phyloP scores from a whole-genome alignment of 768 basidiomycete genomes.

The Lactarius tabidus region DNA sequence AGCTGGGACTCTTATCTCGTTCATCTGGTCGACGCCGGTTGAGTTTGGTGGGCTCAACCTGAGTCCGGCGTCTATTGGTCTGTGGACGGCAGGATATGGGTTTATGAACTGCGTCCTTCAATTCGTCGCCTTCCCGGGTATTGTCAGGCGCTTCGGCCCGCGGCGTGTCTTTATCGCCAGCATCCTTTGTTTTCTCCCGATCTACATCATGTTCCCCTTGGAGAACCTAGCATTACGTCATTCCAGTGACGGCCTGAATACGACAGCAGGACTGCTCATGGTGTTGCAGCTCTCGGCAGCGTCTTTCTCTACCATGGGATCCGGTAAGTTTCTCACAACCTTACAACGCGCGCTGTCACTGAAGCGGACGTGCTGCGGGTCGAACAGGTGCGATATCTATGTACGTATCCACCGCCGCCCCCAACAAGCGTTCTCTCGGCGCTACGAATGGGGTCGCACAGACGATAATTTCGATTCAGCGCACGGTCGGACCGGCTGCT shows the following conservation, averaged over 20 bases:
- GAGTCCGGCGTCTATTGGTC: constrained; percentile 38
- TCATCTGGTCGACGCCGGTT: constrained; percentile 44
- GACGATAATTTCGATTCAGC: constrained; percentile 37
- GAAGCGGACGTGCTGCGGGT: constrained; percentile 26
- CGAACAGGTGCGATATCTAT: constrained; percentile 61
- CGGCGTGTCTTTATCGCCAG: constrained; percentile 33
- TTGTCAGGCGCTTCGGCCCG: constrained; percentile 36
- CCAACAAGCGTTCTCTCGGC: constrained; percentile 61
- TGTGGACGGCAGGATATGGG: constrained; percentile 36
- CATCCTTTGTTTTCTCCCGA: constrained; percentile 28
- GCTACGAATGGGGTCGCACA: constrained; percentile 56
- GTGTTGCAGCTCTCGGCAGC: constrained; percentile 11
- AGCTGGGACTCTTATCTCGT: constrained; percentile 38
- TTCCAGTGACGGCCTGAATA: not conserved
- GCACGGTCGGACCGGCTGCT: constrained; percentile 48
- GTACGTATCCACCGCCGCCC: constrained; percentile 59
- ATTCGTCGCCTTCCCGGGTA: constrained; percentile 36
- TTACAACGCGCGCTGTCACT: not conserved
- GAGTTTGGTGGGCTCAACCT: constrained; percentile 39
- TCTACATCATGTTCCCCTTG: constrained; percentile 32
- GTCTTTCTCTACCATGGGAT: constrained; percentile 13
- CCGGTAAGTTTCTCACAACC: constrained; percentile 5
- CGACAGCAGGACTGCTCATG: not conserved
- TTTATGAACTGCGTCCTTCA: constrained; percentile 39
- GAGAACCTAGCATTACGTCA: constrained; percentile 8